Conservation (phyloP, 1,139 yeast species). For the Geotrichum europaeum region DNA sequence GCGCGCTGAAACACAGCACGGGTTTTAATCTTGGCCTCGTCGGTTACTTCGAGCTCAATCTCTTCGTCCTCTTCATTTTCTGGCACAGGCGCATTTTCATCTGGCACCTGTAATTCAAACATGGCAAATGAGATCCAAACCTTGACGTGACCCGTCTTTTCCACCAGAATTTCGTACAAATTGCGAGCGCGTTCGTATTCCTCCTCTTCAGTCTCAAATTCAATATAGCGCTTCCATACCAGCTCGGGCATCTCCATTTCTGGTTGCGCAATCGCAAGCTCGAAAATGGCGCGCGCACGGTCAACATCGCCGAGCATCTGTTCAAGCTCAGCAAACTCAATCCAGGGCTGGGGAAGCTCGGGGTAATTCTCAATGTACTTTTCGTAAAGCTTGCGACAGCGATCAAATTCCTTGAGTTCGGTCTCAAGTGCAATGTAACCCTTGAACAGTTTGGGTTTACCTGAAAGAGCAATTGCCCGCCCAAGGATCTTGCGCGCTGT, state of each 20-base stretch:
- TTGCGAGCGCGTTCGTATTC: constrained; percentile 53
- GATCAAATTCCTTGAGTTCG: constrained; percentile 42
- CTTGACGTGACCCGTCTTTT: constrained; percentile 35
- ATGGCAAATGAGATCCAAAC: constrained; percentile 66
- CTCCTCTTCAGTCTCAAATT: constrained; percentile 53
- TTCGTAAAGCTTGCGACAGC: constrained; percentile 69
- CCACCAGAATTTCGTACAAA: constrained; percentile 44
- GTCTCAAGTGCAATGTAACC: constrained; percentile 58
- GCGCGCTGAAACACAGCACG: constrained; percentile 57
- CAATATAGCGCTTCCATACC: constrained; percentile 49
- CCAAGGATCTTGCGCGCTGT: constrained; percentile 70
- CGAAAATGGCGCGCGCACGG: constrained; percentile 57
- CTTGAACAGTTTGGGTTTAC: constrained; percentile 51
- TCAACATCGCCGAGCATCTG: constrained; percentile 60
- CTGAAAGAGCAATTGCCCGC: constrained; percentile 55
- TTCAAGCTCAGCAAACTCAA: constrained; percentile 65
- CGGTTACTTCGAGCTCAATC: constrained; percentile 46
- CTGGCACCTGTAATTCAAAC: constrained; percentile 64
- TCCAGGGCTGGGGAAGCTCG: constrained; percentile 42
- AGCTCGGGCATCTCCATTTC: constrained; percentile 36
- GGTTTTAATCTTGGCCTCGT: constrained; percentile 47
- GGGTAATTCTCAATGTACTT: constrained; percentile 57
- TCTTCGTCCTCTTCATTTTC: constrained; percentile 34
- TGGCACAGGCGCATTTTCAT: constrained; percentile 33
- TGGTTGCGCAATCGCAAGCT: constrained; percentile 42